Conservation (phyloP, 2,329 filamentous ascomycete species). For the Myotisia sp. region DNA sequence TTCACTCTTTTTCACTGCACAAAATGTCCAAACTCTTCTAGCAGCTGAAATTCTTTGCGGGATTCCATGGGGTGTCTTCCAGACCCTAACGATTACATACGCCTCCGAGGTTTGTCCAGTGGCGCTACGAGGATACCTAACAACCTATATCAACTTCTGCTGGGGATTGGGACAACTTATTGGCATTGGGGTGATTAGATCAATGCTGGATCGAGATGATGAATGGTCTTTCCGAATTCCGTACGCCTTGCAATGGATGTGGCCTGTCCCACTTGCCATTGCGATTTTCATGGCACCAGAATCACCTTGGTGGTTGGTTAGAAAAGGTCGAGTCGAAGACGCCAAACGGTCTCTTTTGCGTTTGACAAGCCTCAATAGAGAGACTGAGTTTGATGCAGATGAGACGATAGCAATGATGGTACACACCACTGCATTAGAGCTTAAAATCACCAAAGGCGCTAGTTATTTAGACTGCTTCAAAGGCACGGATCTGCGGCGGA, state of each 20-base stretch:
- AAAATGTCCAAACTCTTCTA: slow-evolving; percentile 34
- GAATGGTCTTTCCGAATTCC: slow-evolving; percentile 41
- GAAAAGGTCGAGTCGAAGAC: slow-evolving; percentile 32
- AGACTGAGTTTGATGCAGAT: slow-evolving; percentile 63
- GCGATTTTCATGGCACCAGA: slow-evolving; percentile 37
- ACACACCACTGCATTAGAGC: slow-evolving; percentile 58
- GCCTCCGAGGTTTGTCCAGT: slow-evolving; percentile 36
- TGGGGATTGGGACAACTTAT: slow-evolving; percentile 38
- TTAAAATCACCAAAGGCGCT: slow-evolving; percentile 45
- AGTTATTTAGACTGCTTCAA: slow-evolving; percentile 74
- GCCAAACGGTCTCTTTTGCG: slow-evolving; percentile 31
- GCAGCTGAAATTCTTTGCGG: slow-evolving; percentile 39
- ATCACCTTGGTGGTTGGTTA: slow-evolving; percentile 39
- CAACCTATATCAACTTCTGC: slow-evolving; percentile 35
- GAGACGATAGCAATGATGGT: slow-evolving; percentile 88
- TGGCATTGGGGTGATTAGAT: slow-evolving; percentile 37
- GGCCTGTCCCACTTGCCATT: slow-evolving; percentile 36
- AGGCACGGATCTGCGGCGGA: slow-evolving; percentile 62
- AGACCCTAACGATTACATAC: slow-evolving; percentile 35
- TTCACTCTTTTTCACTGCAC: slow-evolving; percentile 38
- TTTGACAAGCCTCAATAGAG: slow-evolving; percentile 34
- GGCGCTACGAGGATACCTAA: slow-evolving; percentile 32
- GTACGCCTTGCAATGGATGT: slow-evolving; percentile 41
- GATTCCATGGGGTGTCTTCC: slow-evolving; percentile 40
- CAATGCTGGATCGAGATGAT: slow-evolving; percentile 32